Conservation (phyloP, 2,329 filamentous ascomycete genomes). For the Epichloe brachyelytri region DNA sequence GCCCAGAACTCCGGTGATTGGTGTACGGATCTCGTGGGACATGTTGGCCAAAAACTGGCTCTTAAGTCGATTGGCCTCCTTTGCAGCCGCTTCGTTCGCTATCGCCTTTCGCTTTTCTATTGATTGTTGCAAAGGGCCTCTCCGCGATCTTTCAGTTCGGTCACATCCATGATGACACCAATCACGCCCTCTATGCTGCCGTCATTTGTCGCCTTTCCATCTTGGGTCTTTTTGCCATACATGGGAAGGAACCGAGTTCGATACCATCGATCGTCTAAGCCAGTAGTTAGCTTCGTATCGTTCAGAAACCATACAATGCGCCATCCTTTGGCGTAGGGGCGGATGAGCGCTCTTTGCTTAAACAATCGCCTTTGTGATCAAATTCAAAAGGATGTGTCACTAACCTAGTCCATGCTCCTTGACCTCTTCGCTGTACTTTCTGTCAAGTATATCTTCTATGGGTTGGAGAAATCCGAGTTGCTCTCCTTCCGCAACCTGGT, state of each 20-base stretch:
- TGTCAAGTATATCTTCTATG: slow-evolving; percentile 52
- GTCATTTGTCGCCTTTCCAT: slow-evolving; percentile 31
- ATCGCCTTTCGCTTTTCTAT: slow-evolving; percentile 57
- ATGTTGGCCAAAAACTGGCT: slow-evolving; percentile 70
- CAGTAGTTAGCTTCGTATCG: neutral
- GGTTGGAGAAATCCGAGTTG: slow-evolving; percentile 39
- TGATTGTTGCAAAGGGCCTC: slow-evolving; percentile 50
- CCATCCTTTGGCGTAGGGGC: too few relatives aligned
- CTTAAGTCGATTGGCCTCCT: slow-evolving; percentile 69
- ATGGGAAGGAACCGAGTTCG: slow-evolving; percentile 60
- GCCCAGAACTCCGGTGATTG: slow-evolving; percentile 68
- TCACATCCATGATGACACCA: slow-evolving; percentile 69
- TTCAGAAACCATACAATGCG: too few relatives aligned
- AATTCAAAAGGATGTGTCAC: slow-evolving; percentile 6
- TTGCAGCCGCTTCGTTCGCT: slow-evolving; percentile 65
- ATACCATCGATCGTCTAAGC: slow-evolving; percentile 49
- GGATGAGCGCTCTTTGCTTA: neutral
- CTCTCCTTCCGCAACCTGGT: slow-evolving; percentile 29
- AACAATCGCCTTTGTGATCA: too few relatives aligned
- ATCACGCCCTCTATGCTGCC: slow-evolving; percentile 57
- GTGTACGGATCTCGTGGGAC: slow-evolving; percentile 69
- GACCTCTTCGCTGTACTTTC: slow-evolving; percentile 44
- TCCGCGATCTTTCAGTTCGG: slow-evolving; percentile 54
- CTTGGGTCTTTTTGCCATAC: slow-evolving; percentile 40
- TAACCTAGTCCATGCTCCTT: slow-evolving; percentile 48